phyloP scores from a whole-genome alignment of 192 early-diverging fungal species.

The Globomyces pollinis-pini region DNA sequence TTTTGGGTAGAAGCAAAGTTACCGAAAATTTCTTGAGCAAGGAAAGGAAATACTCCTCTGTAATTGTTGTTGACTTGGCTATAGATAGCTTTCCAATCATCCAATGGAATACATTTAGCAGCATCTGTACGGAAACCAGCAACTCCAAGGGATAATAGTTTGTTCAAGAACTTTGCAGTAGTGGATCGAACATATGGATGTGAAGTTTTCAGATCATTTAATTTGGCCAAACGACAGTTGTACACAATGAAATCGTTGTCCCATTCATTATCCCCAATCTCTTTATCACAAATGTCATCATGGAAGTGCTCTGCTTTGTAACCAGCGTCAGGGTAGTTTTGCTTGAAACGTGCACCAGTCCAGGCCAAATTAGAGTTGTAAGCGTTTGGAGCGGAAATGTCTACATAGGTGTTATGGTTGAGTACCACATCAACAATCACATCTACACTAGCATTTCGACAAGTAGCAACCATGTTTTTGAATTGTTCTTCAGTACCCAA shows the following conservation, averaged over 20 bases:
- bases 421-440: constrained; percentile 11
- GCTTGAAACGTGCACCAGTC: background rate
- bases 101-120: constrained; percentile 3
- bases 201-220: constrained; percentile 5
- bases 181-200: constrained; percentile 11
- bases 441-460: constrained; percentile 7
- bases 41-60: constrained; percentile 1
- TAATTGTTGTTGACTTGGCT: constrained; percentile 9
- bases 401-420: constrained; percentile 8
- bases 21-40: constrained; percentile 2
- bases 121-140: constrained; percentile 8
- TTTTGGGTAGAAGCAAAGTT: background rate
- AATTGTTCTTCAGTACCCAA: constrained; percentile 6
- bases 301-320: constrained; percentile 11
- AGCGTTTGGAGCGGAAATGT: no score
- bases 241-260: background rate
- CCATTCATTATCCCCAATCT: constrained; percentile 4
- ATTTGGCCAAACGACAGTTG: constrained; percentile 5
- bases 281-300: background rate
- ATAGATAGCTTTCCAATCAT: constrained; percentile 1
- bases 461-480: constrained; percentile 1
- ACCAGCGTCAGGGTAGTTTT: constrained; percentile 6
- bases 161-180: constrained; percentile 2
- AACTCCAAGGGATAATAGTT: background rate
- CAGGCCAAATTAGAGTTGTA: no score